phyloP scores from a whole-genome alignment of 2,329 filamentous ascomycete species.

The Calonectria leucothoes region DNA sequence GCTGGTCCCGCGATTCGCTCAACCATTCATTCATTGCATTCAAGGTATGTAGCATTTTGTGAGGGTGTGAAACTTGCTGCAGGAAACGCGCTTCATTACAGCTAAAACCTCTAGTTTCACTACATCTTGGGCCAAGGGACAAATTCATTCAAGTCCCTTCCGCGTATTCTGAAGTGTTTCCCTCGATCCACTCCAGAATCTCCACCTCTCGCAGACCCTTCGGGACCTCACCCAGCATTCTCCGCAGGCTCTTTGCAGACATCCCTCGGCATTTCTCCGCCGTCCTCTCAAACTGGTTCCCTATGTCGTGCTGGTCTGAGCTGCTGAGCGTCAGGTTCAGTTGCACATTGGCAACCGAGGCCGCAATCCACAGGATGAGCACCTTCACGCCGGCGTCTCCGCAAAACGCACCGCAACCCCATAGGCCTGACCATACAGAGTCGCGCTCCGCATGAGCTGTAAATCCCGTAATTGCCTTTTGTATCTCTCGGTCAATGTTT shows the following conservation, averaged over 20 bases:
- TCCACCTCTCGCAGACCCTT: constrained; percentile 10
- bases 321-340: constrained; percentile 33
- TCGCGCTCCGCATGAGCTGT: constrained; percentile 28
- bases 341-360: constrained; percentile 36
- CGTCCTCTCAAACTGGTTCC: constrained; percentile 20
- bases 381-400: constrained; percentile 48
- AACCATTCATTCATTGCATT: background rate
- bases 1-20: background rate
- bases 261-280: constrained; percentile 9
- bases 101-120: background rate
- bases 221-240: constrained; percentile 22
- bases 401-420: constrained; percentile 51
- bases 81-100: background rate
- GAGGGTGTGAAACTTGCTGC: background rate
- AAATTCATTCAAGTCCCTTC: background rate
- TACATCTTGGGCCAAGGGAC: background rate
- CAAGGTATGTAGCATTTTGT: background rate
- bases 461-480: constrained; percentile 45
- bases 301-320: constrained; percentile 32
- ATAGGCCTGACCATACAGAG: constrained; percentile 43
- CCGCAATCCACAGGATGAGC: constrained; percentile 47
- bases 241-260: background rate
- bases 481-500: constrained; percentile 45
- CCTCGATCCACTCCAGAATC: constrained; percentile 30
- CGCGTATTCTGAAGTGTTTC: background rate